Base-by-base conservation (phyloP, 768 basidiomycete genomes). In the Boletus bicolor region DNA sequence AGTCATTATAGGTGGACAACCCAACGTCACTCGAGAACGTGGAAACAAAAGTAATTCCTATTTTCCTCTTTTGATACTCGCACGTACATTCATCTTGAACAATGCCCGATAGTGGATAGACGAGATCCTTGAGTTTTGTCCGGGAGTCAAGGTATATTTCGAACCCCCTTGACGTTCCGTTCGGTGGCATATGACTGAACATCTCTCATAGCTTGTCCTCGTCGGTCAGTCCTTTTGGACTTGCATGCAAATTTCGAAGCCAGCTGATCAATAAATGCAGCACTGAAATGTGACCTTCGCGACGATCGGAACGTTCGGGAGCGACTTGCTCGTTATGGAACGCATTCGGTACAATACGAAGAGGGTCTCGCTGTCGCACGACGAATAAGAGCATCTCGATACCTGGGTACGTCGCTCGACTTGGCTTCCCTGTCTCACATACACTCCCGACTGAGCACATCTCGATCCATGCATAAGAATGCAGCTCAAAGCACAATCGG, bases 401-500 rank as follows among this genome's bases (percentile, higher is more conserved):
- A 98, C 74, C 81, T 98, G 2, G 96, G 93, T 93, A 57, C 35
- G 82, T 1, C 76, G n/a, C 49, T 43, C 37, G 21, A 48, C 5
- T 49, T 36, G 35, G 21, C 10, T 17, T 52, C n/a, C 4, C 30
- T 9, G 10, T 46, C 26, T 19, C n/a, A 34, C 15, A 10, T 24
- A 30, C 28, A 4, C 5, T n/a, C 34, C 14, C 37, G 26, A 36
- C 44, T 55, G 49, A 54, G 21, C 12, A 17, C 5, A 6, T 11
- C 11, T 36, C 35, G 34, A 38, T 28, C 11, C 8, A 36, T 30
- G 44, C 42, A 34, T 52, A 28, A 97, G 95, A 98, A 78, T 98
- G 96, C 68, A 96, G 93, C 60, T 94, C 96, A 8, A 98, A 98
- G 72, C 93, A 96, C 66, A 95, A 97, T 62, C 84, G 96, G 46